A percentile compares a stretch with the other conserved stretches of the same genome.
Conservation (phyloP, 2,329 filamentous ascomycete species). For the Fusarium verrucosum region DNA sequence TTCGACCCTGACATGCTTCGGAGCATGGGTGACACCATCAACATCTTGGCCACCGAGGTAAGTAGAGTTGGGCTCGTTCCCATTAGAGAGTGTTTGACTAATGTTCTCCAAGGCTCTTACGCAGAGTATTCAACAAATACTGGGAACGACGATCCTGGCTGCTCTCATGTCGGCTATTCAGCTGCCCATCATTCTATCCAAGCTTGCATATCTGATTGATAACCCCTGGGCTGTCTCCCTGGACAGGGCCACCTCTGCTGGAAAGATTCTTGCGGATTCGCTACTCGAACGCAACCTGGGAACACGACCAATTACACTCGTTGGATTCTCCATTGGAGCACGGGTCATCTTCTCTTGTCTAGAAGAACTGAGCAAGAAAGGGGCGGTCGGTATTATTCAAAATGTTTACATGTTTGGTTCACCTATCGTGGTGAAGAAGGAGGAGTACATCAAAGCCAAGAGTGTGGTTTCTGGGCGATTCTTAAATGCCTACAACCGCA, state of each 20-base stretch:
- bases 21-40: conserved; percentile 98
- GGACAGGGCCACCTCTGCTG: conserved; percentile 86
- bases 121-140: conserved; percentile 92
- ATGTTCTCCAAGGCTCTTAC: conserved; percentile 76
- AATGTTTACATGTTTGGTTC: conserved; percentile 96
- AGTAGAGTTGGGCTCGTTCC: conserved; percentile 46
- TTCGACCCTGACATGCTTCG: conserved; percentile 99
- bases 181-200: conserved; percentile 90
- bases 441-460: conserved; percentile 83
- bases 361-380: conserved; percentile 83
- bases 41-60: conserved; percentile 96
- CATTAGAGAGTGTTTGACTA: neutral
- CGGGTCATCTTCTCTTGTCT: conserved; percentile 93
- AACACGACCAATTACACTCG: conserved; percentile 87
- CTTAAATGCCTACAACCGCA: conserved; percentile 91
- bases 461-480: conserved; percentile 93
- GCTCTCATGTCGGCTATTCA: conserved; percentile 92
- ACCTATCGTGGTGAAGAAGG: conserved; percentile 88
- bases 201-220: conserved; percentile 94
- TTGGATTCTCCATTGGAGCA: conserved; percentile 93
- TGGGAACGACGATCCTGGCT: conserved; percentile 88
- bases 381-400: conserved; percentile 86
- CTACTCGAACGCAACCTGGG: conserved; percentile 91
- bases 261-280: conserved; percentile 92
- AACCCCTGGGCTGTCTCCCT: conserved; percentile 99